Conservation (phyloP, 176 grass and related monocot genomes). For the Ensete ventricosum region DNA sequence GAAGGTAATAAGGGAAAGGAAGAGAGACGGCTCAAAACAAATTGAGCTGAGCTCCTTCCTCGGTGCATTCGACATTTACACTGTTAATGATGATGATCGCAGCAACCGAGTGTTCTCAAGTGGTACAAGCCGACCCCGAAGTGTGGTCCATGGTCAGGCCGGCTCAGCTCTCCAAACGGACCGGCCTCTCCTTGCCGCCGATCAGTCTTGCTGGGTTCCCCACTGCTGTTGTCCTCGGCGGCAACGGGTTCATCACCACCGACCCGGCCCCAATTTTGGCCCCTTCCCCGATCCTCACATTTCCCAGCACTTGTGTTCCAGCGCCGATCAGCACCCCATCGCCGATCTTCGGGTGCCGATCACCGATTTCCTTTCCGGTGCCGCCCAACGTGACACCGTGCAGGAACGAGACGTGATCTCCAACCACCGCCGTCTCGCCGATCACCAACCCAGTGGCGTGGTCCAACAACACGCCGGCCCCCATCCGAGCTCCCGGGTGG, state of each 20-base stretch:
- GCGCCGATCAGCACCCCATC: constrained; percentile 77
- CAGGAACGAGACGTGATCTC: constrained; percentile 59
- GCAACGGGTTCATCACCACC: constrained; percentile 53
- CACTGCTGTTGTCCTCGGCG: constrained; percentile 44
- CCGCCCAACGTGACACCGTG: constrained; percentile 71
- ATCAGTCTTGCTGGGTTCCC: constrained; percentile 59
- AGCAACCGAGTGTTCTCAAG: background rate
- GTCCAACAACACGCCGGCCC: constrained; percentile 73
- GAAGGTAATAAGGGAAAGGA: no score
- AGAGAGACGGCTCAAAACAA: background rate
- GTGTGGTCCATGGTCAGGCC: constrained; percentile 61
- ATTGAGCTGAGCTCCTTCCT: background rate
- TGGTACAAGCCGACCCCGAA: background rate
- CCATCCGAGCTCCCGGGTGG: constrained; percentile 80
- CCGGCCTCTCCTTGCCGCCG: constrained; percentile 27
- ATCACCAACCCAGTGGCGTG: constrained; percentile 87
- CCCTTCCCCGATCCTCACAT: constrained; percentile 45
- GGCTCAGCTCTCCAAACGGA: constrained; percentile 23
- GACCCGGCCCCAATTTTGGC: constrained; percentile 68
- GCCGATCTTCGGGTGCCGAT: constrained; percentile 76
- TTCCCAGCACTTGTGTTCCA: constrained; percentile 64
- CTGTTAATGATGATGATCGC: background rate
- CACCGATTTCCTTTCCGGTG: constrained; percentile 56
- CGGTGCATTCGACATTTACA: background rate
- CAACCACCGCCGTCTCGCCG: constrained; percentile 77